Evolutionary conservation across 1,139 yeast species (phyloP).

Genomic region (Geotrichum siamense): DNA sequence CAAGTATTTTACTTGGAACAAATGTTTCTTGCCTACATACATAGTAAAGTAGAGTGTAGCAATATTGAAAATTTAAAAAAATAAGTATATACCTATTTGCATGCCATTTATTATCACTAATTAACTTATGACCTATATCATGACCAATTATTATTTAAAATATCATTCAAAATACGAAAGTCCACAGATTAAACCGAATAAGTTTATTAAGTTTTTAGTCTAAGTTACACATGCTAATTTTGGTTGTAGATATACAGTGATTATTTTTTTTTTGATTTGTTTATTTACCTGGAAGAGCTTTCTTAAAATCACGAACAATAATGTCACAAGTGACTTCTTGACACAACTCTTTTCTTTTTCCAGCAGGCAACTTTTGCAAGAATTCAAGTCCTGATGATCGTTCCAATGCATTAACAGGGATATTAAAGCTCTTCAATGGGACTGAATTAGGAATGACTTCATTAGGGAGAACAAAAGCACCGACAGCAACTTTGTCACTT

Average conservation of each 20-base stretch:
- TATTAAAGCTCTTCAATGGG: constrained; percentile 69
- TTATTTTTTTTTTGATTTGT: too few relatives aligned
- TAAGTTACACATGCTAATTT: too few relatives aligned
- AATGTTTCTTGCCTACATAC: neutral
- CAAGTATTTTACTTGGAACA: neutral
- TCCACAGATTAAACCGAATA: too few relatives aligned
- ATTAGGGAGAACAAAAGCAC: constrained; percentile 91
- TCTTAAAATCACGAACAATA: constrained; percentile 72
- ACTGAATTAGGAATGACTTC: constrained; percentile 60
- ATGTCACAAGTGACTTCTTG: constrained; percentile 72
- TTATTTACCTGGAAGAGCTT: constrained; percentile 36
- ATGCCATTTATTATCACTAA: too few relatives aligned
- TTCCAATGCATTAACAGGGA: constrained; percentile 86
- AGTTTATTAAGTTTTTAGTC: too few relatives aligned
- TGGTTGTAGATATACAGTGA: too few relatives aligned
- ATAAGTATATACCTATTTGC: too few relatives aligned
- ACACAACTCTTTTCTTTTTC: constrained; percentile 62
- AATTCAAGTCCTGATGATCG: constrained; percentile 79
- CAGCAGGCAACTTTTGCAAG: constrained; percentile 57
- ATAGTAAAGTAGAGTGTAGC: too few relatives aligned
- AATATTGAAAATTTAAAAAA: too few relatives aligned
- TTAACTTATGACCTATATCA: too few relatives aligned
- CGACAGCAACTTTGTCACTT: constrained; percentile 58
- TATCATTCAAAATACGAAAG: too few relatives aligned
- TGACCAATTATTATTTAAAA: too few relatives aligned